These are phyloP conservation scores for Platanthera guangdongensis DNA, from an alignment of 106 monocot species.

Conservation along the genomic window DNA sequence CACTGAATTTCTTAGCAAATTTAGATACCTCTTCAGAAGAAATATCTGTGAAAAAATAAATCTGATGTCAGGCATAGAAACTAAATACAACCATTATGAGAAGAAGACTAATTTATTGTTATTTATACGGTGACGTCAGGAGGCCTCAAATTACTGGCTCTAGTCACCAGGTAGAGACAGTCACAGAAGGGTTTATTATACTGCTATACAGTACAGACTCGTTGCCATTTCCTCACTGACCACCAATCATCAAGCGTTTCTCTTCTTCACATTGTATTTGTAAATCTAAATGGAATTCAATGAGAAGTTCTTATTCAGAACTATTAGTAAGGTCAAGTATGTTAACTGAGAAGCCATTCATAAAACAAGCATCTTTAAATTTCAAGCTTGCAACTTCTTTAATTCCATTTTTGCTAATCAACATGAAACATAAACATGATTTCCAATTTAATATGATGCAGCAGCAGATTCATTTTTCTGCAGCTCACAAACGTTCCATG, in stretches of 20 bases:
- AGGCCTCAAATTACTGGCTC: background rate
- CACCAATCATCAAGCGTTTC: background rate
- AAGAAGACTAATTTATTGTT: background rate
- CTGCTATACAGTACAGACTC: background rate
- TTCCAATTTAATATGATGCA: too few species aligned
- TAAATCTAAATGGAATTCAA: background rate
- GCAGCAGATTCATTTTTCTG: too few species aligned
- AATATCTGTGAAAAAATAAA: conserved; percentile 49
- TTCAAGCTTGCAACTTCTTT: background rate
- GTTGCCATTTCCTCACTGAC: background rate
- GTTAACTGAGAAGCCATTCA: background rate
- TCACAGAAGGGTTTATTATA: background rate
- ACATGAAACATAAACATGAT: background rate
- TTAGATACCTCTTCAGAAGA: conserved; percentile 78
- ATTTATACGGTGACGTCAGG: background rate
- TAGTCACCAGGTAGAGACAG: background rate
- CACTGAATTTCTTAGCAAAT: conserved; percentile 68
- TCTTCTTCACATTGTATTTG: background rate
- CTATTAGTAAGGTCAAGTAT: background rate
- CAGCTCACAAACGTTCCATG: too few species aligned
- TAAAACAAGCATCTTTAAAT: background rate
- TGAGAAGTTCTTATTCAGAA: background rate
- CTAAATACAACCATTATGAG: background rate
- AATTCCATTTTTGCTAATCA: background rate
- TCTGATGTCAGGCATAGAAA: conserved; percentile 1